These are phyloP conservation scores for Plasmodium fragile DNA, from an alignment of 169 alveolate species.

Conservation along the genomic window DNA sequence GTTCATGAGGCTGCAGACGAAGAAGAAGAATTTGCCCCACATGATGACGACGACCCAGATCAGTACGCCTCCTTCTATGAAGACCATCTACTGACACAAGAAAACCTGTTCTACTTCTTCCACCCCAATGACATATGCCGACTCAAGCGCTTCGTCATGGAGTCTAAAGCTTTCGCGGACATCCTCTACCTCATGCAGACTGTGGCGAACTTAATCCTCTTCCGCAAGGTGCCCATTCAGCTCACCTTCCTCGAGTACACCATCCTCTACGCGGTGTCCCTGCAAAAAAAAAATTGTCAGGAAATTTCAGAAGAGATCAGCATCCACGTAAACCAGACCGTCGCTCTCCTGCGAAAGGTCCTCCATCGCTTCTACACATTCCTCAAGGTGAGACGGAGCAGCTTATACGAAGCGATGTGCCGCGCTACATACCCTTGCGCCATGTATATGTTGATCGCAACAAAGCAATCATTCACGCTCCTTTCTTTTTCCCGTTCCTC, in stretches of 20 bases:
- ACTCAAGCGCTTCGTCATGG: conserved; percentile 48
- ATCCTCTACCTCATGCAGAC: conserved; percentile 29
- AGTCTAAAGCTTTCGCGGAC: conserved; percentile 31
- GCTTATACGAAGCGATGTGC: neutral
- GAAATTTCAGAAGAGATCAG: conserved; percentile 44
- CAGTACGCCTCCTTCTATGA: conserved; percentile 19
- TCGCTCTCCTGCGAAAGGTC: conserved; percentile 52
- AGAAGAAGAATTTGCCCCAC: neutral
- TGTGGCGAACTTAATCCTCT: conserved; percentile 48
- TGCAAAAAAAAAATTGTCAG: conserved; percentile 42
- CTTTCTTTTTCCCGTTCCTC: neutral
- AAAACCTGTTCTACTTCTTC: conserved; percentile 47
- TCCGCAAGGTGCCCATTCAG: conserved; percentile 45
- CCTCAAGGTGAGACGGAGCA: conserved; percentile 16
- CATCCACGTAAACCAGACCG: conserved; percentile 47
- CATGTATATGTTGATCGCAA: neutral
- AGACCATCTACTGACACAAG: neutral
- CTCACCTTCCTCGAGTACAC: conserved; percentile 65
- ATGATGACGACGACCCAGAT: conserved; percentile 18
- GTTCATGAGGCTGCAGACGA: neutral
- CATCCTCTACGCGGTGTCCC: conserved; percentile 66
- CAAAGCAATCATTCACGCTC: neutral
- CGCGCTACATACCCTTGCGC: neutral
- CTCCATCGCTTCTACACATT: conserved; percentile 56
- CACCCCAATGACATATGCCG: conserved; percentile 73